Evolutionary conservation across 192 early-diverging fungal genomes (phyloP).

Genomic region (Linnemannia schmuckeri): DNA sequence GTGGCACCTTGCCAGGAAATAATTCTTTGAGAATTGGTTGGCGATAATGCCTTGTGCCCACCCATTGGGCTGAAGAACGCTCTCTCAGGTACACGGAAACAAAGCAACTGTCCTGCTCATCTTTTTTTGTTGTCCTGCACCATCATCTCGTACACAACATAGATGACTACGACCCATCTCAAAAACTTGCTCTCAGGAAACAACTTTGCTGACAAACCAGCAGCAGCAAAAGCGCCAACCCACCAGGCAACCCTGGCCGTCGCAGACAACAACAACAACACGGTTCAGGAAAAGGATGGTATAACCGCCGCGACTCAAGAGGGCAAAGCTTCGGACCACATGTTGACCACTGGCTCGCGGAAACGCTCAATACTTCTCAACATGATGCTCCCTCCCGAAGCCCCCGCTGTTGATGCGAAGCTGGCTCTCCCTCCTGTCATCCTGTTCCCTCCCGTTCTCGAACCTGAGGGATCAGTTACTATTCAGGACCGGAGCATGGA

Average conservation of each 20-base stretch:
- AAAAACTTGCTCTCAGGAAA: slow-evolving; percentile 23
- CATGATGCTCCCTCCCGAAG: slow-evolving; percentile 47
- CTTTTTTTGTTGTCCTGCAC: background rate
- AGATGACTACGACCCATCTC: background rate
- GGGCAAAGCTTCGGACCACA: slow-evolving; percentile 22
- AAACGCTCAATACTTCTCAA: slow-evolving; percentile 49
- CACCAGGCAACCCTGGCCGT: too few relatives aligned
- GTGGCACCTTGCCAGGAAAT: too few relatives aligned
- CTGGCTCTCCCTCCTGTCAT: slow-evolving; percentile 22
- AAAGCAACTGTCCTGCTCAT: background rate
- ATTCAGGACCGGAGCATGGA: slow-evolving; percentile 6
- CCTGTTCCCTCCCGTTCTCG: slow-evolving; percentile 18
- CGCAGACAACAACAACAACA: background rate
- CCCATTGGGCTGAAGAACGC: too few relatives aligned
- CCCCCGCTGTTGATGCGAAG: slow-evolving; percentile 24
- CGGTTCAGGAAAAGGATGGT: background rate
- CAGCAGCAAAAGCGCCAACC: background rate
- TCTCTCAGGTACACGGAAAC: too few relatives aligned
- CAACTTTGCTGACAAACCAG: background rate
- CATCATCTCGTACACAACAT: background rate
- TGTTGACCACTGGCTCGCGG: slow-evolving; percentile 19
- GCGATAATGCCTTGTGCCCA: too few relatives aligned
- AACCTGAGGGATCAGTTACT: background rate
- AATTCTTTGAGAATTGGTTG: too few relatives aligned
- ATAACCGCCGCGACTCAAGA: background rate